Evolutionary conservation across 768 basidiomycete species (phyloP).

Genomic region (Candolleomyces efflorescens): DNA sequence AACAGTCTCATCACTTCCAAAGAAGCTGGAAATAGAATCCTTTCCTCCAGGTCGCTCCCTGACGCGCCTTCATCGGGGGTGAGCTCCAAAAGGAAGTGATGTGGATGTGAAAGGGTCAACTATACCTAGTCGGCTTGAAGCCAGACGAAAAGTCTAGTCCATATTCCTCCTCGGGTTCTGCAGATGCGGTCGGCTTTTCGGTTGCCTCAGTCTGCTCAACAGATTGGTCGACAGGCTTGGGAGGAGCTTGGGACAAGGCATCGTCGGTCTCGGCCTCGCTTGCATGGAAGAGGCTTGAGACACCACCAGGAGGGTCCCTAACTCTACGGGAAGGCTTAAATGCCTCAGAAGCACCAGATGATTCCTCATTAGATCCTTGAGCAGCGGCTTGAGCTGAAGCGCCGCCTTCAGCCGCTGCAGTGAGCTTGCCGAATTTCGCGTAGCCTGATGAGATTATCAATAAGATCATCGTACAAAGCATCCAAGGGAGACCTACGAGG

Average conservation of each 20-base stretch:
- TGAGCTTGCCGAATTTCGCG: slow-evolving; percentile 64
- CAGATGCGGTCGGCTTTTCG: background rate
- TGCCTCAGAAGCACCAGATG: slow-evolving; percentile 19
- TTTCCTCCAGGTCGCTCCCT: slow-evolving; percentile 43
- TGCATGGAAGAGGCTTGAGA: slow-evolving; percentile 46
- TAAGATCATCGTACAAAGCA: background rate
- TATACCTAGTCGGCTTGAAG: slow-evolving; percentile 49
- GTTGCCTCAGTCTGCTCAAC: background rate
- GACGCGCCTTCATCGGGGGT: slow-evolving; percentile 30
- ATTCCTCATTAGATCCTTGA: slow-evolving; percentile 7
- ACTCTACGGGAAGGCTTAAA: slow-evolving; percentile 58
- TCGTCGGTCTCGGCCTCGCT: slow-evolving; percentile 50
- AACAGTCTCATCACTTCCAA: slow-evolving; percentile 30
- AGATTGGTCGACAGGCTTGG: slow-evolving; percentile 17
- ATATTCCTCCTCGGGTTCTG: slow-evolving; percentile 23
- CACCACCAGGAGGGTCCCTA: slow-evolving; percentile 48
- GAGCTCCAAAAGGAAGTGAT: background rate
- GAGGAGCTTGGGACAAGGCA: slow-evolving; percentile 56
- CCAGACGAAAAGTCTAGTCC: slow-evolving; percentile 32
- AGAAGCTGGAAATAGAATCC: slow-evolving; percentile 42
- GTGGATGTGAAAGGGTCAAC: slow-evolving; percentile 11
- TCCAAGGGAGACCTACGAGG: slow-evolving; percentile 48
- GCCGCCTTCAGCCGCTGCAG: slow-evolving; percentile 15
- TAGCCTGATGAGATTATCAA: slow-evolving; percentile 46
- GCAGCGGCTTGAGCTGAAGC: background rate